These are phyloP conservation scores for Phytophthora agathidicida DNA, from an alignment of 352 stramenopile genomes.

Conservation along the genomic window DNA sequence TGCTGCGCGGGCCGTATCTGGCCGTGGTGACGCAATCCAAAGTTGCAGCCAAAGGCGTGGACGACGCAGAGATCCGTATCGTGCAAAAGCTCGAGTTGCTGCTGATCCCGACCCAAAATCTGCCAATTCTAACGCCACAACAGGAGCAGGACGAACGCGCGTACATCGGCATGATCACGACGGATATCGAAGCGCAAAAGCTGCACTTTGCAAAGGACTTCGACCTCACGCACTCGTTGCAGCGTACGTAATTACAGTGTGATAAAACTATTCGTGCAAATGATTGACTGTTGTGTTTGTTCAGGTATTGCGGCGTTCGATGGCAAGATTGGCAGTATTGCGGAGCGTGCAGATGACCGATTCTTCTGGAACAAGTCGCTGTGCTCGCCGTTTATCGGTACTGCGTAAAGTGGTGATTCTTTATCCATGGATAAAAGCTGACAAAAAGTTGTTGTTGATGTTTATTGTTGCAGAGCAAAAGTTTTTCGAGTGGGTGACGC, in stretches of 20 bases:
- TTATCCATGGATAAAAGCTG: not conserved
- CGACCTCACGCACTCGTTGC: constrained; percentile 80
- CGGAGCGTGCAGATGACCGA: constrained; percentile 81
- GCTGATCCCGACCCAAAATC: constrained; percentile 68
- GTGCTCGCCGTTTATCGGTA: constrained; percentile 65
- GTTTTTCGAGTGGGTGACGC: constrained; percentile 76
- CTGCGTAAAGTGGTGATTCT: not conserved
- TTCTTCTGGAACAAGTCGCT: constrained; percentile 95
- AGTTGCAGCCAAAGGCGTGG: constrained; percentile 52
- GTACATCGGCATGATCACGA: constrained; percentile 70
- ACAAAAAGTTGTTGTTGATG: constrained; percentile 5
- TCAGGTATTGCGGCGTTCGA: constrained; percentile 64
- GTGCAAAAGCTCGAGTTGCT: constrained; percentile 69
- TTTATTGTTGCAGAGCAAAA: constrained; percentile 60
- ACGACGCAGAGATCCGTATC: constrained; percentile 58
- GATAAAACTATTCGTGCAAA: not conserved
- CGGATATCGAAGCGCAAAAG: constrained; percentile 55
- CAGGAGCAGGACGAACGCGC: constrained; percentile 66
- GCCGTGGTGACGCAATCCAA: constrained; percentile 77
- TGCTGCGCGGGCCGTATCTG: constrained; percentile 73
- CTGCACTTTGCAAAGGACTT: constrained; percentile 81
- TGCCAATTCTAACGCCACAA: constrained; percentile 49
- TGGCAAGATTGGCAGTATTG: constrained; percentile 54
- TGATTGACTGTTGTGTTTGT: constrained; percentile 11
- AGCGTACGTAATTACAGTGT: constrained; percentile 52